Evolutionary conservation across 495 filamentous ascomycete species (phyloP).

Genomic region (Sabuloglossum arenarium): DNA sequence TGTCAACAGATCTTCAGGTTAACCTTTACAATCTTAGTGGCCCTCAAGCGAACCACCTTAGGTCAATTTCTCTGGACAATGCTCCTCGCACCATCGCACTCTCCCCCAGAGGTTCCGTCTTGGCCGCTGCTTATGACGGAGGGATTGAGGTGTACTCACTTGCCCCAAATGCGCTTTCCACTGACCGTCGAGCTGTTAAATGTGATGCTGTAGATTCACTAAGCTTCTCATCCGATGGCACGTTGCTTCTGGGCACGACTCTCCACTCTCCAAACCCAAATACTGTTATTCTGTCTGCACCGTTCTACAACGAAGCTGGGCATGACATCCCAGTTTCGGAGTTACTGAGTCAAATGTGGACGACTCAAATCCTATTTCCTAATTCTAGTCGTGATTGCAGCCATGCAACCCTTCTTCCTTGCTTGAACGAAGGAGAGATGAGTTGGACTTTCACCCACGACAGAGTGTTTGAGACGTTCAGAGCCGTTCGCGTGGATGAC

Average conservation of each 20-base stretch:
- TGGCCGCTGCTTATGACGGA: conserved; percentile 72
- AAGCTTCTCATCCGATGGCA: conserved; percentile 64
- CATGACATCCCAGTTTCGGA: conserved; percentile 34
- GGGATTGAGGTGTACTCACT: conserved; percentile 74
- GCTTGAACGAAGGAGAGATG: conserved; percentile 47
- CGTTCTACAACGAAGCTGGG: conserved; percentile 43
- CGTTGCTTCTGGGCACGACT: conserved; percentile 67
- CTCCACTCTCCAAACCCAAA: conserved; percentile 37
- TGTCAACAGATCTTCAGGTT: conserved; percentile 60
- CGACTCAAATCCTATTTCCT: conserved; percentile 72
- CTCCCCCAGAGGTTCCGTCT: conserved; percentile 58
- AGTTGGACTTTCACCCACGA: conserved; percentile 70
- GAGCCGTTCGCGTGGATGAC: conserved; percentile 54
- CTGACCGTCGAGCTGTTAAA: conserved; percentile 58
- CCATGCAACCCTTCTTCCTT: conserved; percentile 52
- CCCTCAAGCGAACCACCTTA: conserved; percentile 39
- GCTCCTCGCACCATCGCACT: conserved; percentile 55
- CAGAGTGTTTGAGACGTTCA: conserved; percentile 50
- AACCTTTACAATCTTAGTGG: conserved; percentile 55
- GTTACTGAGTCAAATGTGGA: conserved; percentile 62
- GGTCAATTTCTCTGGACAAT: conserved; percentile 54
- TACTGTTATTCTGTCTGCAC: conserved; percentile 61
- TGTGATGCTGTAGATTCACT: conserved; percentile 61
- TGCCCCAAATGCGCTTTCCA: conserved; percentile 35
- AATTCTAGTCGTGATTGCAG: conserved; percentile 55